These are phyloP conservation scores for Hypomyces rosellus DNA, from an alignment of 2,329 filamentous ascomycete genomes.

Conservation along the genomic window DNA sequence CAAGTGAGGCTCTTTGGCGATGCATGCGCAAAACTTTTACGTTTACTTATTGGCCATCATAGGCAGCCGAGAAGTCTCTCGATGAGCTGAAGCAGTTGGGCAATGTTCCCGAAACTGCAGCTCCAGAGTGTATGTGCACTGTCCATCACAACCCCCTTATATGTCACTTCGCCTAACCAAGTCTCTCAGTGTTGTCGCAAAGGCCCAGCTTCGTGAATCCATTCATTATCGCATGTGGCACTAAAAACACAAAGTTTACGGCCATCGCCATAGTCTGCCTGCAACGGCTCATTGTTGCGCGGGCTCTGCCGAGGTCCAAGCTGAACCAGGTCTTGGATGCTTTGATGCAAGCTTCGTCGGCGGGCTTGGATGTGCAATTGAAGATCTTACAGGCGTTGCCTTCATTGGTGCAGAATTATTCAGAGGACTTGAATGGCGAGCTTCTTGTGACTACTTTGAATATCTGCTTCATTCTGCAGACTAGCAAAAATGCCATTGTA, in stretches of 20 bases:
- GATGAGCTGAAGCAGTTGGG: slow-evolving; percentile 66
- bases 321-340: slow-evolving; percentile 84
- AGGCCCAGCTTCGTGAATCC: slow-evolving; percentile 82
- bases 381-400: slow-evolving; percentile 93
- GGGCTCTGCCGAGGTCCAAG: slow-evolving; percentile 70
- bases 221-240: slow-evolving; percentile 87
- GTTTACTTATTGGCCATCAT: slow-evolving; percentile 1
- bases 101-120: slow-evolving; percentile 30
- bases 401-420: slow-evolving; percentile 84
- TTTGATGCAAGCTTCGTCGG: slow-evolving; percentile 75
- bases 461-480: slow-evolving; percentile 86
- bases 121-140: slow-evolving; percentile 28
- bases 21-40: background rate
- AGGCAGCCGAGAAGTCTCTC: slow-evolving; percentile 91
- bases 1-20: slow-evolving; percentile 48
- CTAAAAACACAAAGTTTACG: slow-evolving; percentile 85
- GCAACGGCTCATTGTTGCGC: slow-evolving; percentile 78
- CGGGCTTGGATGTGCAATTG: slow-evolving; percentile 81
- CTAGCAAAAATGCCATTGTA: slow-evolving; percentile 86
- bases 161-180: slow-evolving; percentile 14
- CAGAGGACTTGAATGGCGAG: slow-evolving; percentile 71
- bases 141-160: slow-evolving; percentile 8
- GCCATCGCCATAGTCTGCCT: slow-evolving; percentile 82
- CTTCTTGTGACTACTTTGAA: slow-evolving; percentile 77
- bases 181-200: slow-evolving; percentile 66